Base-by-base conservation (phyloP, 1,284 basidiomycete species). In the Schizophyllum amplum region DNA sequence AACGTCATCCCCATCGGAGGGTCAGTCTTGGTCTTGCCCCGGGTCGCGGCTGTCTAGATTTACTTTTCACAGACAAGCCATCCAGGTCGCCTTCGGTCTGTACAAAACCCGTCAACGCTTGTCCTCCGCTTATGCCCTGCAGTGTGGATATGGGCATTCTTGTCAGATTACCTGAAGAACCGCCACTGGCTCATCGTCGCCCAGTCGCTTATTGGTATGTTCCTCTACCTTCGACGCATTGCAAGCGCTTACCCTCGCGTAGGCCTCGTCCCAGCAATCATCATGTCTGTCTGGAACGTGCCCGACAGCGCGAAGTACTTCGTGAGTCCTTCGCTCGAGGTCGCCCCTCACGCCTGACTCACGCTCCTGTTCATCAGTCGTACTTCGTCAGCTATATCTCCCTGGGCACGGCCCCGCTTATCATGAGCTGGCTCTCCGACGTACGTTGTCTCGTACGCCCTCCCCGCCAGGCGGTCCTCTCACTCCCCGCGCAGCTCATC, bases 1-100 rank as follows among this genome's bases (percentile, higher is more conserved):
- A 61, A 61, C 42, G 58, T 54, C 20, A 61, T 61, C 5, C 60
- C 60, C 1, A 61, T 61, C 21, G 60, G 60, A 17, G 60, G 60
- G 27, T 33, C 6, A 6, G 27, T 33, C 13, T 13, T 33, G 27
- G 5, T 33, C 27, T 33, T 33, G 13, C 27, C 27, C 5, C 13
- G 6, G 5, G 5, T 5, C 13, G 27, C 17, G 33, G 13, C 17
- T 42, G 11, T 3, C 3, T 17, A 13, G 13, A 42, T 42, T 2
- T 2, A 9, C 2, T 17, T 9, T 42, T 9, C 33, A 9, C 7
- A 42, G 33, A 26, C 55, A 57, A 52, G 60, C 60, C 4, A 61
- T 61, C 17, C 60, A 61, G 55, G 60, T 61, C 48, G 51, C 53
- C 13, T 61, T 61, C 27, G 58, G 57, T 59, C 17, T 20, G 55